Evolutionary conservation across 2,329 filamentous ascomycete genomes (phyloP), one percentile per base, ranked within the genome.

Genomic region (Neofusicoccum parvum): DNA sequence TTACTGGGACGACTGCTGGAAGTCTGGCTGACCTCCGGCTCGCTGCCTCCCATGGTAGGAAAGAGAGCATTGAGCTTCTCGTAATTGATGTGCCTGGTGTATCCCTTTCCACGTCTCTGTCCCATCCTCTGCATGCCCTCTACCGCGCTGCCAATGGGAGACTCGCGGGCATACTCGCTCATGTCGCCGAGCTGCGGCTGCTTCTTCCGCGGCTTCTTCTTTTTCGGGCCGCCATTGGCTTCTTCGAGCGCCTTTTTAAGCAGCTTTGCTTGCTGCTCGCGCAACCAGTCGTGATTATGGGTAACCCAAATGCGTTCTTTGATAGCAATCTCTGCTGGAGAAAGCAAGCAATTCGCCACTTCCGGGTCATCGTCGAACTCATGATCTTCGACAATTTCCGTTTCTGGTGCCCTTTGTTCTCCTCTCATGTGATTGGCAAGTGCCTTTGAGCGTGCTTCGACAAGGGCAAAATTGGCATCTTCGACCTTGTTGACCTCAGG

Each of bases 241-340:
- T 85, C 83, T n/a, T 82, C 82, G 17, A 88, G 76, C 41, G 93
- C 92, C 66, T 88, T 86, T 45, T 90, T 87, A 65, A 96, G 90
- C 6, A 90, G 84, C 77, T 95, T 96, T 67, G 91, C 88, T 73
- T 97, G 93, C 74, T 96, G 90, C 56, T 88, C 86, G 9, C 94
- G 91, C 45, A 99, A 83, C 86, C 94, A 99, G 70, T 96, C 92
- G 75, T 95, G 93, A 78, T 99, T 98, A 74, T 94, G 89, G 67
- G 94, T 94, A 49, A 96, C 88, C 95, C 95, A 99, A 62, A 98
- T 91, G 67, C 88, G 88, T 76, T 97, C 94, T 76, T 97, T 98
- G 73, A 93, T 87, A 39, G 86, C 86, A 2, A 89, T 87, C 79
- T 98, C 94, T 3, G 87, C 86, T 1, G 89, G 86, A 0, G 85